Evolutionary conservation across 1,284 basidiomycete species (phyloP), one percentile per base, ranked within the genome.

Genomic region (Trametes pubescens): DNA sequence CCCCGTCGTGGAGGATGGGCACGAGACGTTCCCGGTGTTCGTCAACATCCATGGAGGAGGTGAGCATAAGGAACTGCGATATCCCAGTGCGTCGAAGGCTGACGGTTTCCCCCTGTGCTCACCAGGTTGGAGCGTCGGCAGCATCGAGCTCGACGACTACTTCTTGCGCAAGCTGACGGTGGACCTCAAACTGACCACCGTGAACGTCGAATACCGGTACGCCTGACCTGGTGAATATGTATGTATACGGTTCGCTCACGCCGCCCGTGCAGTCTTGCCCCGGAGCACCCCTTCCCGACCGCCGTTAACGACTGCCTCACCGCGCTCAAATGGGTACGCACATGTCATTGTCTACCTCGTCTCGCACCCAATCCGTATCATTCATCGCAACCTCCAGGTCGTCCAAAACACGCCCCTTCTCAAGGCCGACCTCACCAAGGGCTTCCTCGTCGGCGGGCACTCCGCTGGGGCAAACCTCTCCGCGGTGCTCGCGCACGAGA

Each of bases 201-300:
- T 66, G 21, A 62, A 66, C 54, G 61, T 66, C 5, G 61, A 48
- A 4, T 66, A 66, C 35, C 64, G 67, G 67, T 69, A 40, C 10
- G 44, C n/a, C 43, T 44, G 14, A 8, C 2, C 5, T 38, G 11
- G 44, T 14, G n/a, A n/a, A n/a, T n/a, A n/a, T 47, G 10, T 10
- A 11, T 21, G 51, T 37, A 18, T 6, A 22, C n/a, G 14, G 18
- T 9, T 26, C 53, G 11, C 11, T 13, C 18, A 16, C 3, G 14
- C 3, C 40, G 16, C 40, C 14, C 16, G 6, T 18, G 29, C 8
- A 38, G 80, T 18, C 74, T 79, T 13, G 78, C 79, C 1, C 81
- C 81, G 0, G 78, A 80, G 53, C 62, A 77, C 59, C 76, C 77
- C 0, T 82, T 76, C 70, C 81, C 81, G 0, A 75, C 73, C 0